Base-by-base conservation (phyloP, 177 flowering plant species). In the Vitis hybrid region DNA sequence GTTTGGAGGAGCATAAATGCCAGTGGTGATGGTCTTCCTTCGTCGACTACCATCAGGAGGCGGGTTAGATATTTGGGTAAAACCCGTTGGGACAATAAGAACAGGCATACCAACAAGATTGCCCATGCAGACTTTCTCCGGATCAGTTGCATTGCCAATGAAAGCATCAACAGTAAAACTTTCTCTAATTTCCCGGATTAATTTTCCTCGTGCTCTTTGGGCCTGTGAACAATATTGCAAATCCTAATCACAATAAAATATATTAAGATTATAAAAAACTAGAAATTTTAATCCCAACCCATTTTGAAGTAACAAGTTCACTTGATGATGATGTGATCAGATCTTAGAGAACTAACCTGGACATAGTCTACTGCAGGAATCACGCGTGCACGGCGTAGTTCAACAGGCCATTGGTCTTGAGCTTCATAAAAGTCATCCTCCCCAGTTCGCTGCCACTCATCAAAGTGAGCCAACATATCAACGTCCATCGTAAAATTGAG, bases 321-420 rank as follows among this genome's bases (percentile, higher is more conserved):
- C 22, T 20, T 20, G 22, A 20, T 20, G 22, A 20, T 20, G 22
- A 20, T 54, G 14, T 5, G 14, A 15, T 19, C 45, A 52, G 22
- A 26, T 34, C 22, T 8, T 54, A 65, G 50, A 61, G 26, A 48
- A 68, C 78, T 52, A 58, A 90, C 98, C 94, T 94, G 98, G 65
- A 92, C 1, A 78, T 92, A 94, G 68, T 92, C 98, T 15, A 92
- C 95, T 4, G 98, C 98, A 49, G 97, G 80, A 75, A 94, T 72
- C n/a, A 87, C 68, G 26, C 97, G 89, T 55, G 97, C 92, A 69
- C 92, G 90, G 0, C 92, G 86, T 20, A 94, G 80, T 75, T 92
- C 97, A 60, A 78, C 48, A 13, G 97, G 98, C 98, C 98, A 92
- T 70, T 92, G 97, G 63, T 92, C 97, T 81, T 88, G 98, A 50